Evolutionary conservation across 78 protist genomes (phyloP).

Genomic region (Chrysochromulina parva): DNA sequence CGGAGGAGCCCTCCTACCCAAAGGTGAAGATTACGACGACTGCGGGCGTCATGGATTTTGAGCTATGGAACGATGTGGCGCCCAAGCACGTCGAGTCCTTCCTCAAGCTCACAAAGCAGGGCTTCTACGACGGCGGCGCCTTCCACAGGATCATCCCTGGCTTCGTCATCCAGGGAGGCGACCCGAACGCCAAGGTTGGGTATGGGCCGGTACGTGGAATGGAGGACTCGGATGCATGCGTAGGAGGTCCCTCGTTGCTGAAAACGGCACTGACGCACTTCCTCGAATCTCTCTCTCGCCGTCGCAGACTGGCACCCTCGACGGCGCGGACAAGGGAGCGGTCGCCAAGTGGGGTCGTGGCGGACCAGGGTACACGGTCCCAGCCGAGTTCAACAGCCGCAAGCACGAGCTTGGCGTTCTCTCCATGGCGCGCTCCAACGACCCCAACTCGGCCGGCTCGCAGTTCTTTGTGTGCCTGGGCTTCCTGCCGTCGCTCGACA

Average conservation of each 20-base stretch:
- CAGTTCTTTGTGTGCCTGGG: constrained; percentile 38
- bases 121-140: constrained; percentile 28
- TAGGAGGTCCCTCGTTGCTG: too few species aligned
- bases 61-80: constrained; percentile 39
- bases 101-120: constrained; percentile 7
- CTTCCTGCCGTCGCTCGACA: constrained; percentile 8
- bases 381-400: constrained; percentile 38
- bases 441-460: constrained; percentile 30
- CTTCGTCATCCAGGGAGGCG: constrained; percentile 44
- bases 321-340: background rate
- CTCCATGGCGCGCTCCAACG: constrained; percentile 23
- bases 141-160: constrained; percentile 45
- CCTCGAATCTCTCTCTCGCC: too few species aligned
- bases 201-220: too few species aligned
- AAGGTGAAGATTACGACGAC: background rate
- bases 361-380: constrained; percentile 28
- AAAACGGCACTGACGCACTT: too few species aligned
- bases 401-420: constrained; percentile 40
- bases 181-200: constrained; percentile 15
- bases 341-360: background rate
- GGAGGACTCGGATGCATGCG: too few species aligned
- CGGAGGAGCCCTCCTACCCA: background rate
- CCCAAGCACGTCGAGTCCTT: background rate
- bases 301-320: constrained; percentile 5
- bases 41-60: constrained; percentile 18